Conservation (phyloP, 768 basidiomycete genomes). For the Hygrophorus russula region DNA sequence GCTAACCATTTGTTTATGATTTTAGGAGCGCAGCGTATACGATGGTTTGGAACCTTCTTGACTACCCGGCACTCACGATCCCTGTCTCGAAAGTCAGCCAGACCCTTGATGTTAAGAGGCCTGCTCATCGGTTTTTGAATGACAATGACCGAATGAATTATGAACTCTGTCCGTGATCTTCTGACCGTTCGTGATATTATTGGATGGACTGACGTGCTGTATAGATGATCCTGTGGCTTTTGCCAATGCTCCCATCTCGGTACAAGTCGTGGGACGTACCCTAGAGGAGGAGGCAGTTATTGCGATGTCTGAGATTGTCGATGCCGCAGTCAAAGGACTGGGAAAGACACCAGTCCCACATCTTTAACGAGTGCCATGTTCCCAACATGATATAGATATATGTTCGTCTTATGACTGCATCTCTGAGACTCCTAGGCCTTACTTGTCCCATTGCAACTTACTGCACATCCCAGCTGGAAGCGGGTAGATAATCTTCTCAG, state of each 20-base stretch:
- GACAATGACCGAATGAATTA: slow-evolving; percentile 36
- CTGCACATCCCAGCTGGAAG: too few species aligned
- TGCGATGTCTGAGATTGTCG: slow-evolving; percentile 56
- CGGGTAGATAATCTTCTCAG: too few species aligned
- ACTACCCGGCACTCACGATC: slow-evolving; percentile 49
- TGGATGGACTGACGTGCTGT: background rate
- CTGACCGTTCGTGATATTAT: background rate
- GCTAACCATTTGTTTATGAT: slow-evolving; percentile 2
- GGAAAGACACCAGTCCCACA: background rate
- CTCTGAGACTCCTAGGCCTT: too few species aligned
- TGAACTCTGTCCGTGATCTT: slow-evolving; percentile 36
- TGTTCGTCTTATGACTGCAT: too few species aligned
- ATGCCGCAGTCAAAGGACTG: slow-evolving; percentile 30
- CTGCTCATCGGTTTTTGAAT: slow-evolving; percentile 36
- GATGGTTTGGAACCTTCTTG: slow-evolving; percentile 55
- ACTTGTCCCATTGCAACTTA: too few species aligned
- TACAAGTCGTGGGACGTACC: slow-evolving; percentile 61
- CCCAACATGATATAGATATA: too few species aligned
- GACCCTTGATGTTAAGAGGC: slow-evolving; percentile 33
- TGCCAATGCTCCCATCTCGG: slow-evolving; percentile 44
- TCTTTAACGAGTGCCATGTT: too few species aligned
- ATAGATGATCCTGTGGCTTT: slow-evolving; percentile 49
- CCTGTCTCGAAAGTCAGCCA: slow-evolving; percentile 57
- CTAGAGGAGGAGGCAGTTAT: slow-evolving; percentile 71
- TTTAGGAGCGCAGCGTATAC: slow-evolving; percentile 43